Evolutionary conservation across 1,139 yeast species (phyloP).

Genomic region (Magnusiomyces sp.): DNA sequence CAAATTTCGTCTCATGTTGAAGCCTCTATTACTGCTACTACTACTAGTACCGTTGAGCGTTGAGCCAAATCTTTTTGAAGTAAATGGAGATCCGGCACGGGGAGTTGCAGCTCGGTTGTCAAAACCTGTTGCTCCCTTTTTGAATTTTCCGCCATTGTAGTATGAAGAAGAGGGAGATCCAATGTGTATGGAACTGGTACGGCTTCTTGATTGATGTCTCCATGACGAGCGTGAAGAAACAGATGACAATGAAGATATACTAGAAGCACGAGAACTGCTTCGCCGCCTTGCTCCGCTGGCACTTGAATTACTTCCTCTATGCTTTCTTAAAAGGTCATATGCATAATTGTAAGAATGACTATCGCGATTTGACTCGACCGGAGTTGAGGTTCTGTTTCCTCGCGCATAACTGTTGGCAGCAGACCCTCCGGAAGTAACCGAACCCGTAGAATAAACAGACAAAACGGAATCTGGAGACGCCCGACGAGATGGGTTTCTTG

Average conservation of each 20-base stretch:
- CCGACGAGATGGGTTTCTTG: slow-evolving; percentile 4
- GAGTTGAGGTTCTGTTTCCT: background rate
- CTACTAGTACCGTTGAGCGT: background rate
- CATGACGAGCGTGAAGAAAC: background rate
- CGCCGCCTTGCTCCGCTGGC: background rate
- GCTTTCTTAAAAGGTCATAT: background rate
- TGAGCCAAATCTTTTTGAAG: background rate
- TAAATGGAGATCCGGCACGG: slow-evolving; percentile 4
- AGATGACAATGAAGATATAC: background rate
- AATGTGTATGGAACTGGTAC: background rate
- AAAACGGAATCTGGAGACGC: slow-evolving; percentile 1
- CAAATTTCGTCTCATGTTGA: background rate
- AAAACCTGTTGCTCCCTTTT: background rate
- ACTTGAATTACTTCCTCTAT: background rate
- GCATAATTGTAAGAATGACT: background rate
- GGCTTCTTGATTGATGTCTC: background rate
- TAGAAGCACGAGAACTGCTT: background rate
- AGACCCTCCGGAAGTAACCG: background rate
- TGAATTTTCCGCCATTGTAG: background rate
- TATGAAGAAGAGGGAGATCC: background rate
- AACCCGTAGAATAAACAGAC: background rate
- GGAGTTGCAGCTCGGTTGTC: background rate
- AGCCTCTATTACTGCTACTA: background rate
- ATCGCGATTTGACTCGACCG: background rate
- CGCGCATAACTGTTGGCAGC: background rate